Conservation (phyloP, 1,284 basidiomycete species). For the Stereum hirsutum region DNA sequence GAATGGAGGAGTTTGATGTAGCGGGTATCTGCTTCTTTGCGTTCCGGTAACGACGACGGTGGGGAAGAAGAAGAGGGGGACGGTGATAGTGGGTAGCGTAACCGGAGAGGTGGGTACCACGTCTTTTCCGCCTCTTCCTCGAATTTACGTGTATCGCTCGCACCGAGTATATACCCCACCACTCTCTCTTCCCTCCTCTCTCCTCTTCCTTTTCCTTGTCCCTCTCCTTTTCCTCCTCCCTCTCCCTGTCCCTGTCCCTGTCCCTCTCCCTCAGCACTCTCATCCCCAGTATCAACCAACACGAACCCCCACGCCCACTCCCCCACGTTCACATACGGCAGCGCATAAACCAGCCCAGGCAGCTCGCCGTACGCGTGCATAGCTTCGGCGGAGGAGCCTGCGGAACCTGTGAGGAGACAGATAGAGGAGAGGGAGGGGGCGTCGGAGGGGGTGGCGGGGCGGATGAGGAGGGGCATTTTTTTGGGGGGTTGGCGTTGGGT, state of each 20-base stretch:
- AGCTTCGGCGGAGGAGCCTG: conserved; percentile 53
- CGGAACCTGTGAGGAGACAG: conserved; percentile 65
- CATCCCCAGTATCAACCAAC: conserved; percentile 55
- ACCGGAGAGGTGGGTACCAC: conserved; percentile 52
- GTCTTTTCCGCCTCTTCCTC: conserved; percentile 37
- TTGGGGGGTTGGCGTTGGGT: background rate
- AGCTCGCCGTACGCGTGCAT: conserved; percentile 55
- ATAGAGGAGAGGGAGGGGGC: conserved; percentile 50
- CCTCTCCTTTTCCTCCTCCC: conserved; percentile 1
- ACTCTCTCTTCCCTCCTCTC: conserved; percentile 23
- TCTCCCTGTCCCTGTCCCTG: background rate
- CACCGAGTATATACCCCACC: conserved; percentile 55
- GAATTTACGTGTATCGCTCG: conserved; percentile 50
- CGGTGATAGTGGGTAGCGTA: conserved; percentile 36
- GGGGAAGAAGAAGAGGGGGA: background rate
- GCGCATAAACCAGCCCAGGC: conserved; percentile 59
- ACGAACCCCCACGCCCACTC: conserved; percentile 61
- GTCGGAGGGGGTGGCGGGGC: conserved; percentile 46
- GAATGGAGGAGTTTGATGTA: conserved; percentile 44
- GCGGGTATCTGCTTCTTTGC: conserved; percentile 36
- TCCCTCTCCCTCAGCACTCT: no score
- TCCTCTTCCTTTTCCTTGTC: no score
- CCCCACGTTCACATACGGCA: conserved; percentile 63
- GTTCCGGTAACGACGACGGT: conserved; percentile 9
- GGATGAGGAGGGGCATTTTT: conserved; percentile 40